A percentile compares a stretch with the other conserved stretches of the same genome.
These are phyloP conservation scores for Coemansia sp. DNA, from an alignment of 192 early-diverging fungal genomes.

Conservation along the genomic window DNA sequence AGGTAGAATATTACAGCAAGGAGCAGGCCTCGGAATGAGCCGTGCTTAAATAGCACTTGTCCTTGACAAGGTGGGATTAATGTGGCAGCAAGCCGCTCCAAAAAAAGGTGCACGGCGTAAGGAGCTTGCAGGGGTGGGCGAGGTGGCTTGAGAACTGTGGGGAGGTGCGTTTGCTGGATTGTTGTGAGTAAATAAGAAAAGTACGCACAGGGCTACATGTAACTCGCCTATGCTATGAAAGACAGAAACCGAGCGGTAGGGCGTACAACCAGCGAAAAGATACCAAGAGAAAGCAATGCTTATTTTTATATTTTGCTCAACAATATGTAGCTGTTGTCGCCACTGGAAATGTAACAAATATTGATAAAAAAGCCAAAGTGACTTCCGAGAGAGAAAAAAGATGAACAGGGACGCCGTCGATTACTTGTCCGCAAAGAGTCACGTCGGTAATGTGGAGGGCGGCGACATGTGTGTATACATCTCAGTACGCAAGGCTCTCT, in stretches of 20 bases:
- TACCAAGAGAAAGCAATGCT: neutral
- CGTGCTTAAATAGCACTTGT: conserved; percentile 1
- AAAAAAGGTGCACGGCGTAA: neutral
- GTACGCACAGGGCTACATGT: conserved; percentile 1
- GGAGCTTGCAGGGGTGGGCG: neutral
- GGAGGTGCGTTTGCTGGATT: neutral
- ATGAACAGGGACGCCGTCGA: neutral
- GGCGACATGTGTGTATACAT: conserved; percentile 2
- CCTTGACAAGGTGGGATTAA: neutral
- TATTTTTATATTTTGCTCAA: neutral
- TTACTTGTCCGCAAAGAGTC: neutral
- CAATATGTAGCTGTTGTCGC: neutral
- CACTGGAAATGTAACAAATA: neutral
- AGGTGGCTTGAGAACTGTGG: conserved; percentile 4
- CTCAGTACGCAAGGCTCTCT: neutral
- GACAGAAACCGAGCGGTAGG: neutral
- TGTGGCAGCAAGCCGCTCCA: neutral
- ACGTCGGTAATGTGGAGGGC: conserved; percentile 2
- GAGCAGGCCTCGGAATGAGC: neutral
- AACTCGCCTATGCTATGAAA: neutral
- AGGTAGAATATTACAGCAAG: neutral
- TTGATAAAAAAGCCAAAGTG: neutral
- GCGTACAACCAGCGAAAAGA: neutral
- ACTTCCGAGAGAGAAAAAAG: neutral
- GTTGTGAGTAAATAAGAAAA: neutral